Evolutionary conservation across 2,329 filamentous ascomycete species (phyloP).

Genomic region (Didymellaceae sp.): DNA sequence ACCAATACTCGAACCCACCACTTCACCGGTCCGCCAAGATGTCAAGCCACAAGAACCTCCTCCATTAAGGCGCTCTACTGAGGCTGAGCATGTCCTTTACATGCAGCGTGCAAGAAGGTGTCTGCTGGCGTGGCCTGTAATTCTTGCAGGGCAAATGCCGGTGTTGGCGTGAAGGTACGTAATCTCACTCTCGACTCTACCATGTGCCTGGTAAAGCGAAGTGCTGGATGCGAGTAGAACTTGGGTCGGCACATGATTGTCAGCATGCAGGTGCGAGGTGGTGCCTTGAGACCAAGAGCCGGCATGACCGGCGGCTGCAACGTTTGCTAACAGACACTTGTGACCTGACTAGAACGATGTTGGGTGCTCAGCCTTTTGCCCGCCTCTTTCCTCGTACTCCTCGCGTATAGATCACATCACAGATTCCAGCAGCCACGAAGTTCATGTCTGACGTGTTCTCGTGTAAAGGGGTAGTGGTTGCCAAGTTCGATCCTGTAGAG

Average conservation of each 20-base stretch:
- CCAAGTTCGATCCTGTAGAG: too few relatives aligned
- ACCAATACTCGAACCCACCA: not conserved
- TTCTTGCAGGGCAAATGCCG: too few relatives aligned
- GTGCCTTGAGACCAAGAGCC: not conserved
- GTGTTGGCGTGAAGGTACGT: not conserved
- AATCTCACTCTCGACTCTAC: not conserved
- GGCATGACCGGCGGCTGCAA: not conserved
- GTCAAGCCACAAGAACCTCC: not conserved
- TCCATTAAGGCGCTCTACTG: too few relatives aligned
- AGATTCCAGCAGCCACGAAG: too few relatives aligned
- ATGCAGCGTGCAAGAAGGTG: too few relatives aligned
- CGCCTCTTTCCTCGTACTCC: too few relatives aligned
- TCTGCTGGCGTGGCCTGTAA: too few relatives aligned
- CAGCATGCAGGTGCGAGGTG: not conserved
- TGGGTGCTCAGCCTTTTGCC: not conserved
- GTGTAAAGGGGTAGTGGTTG: too few relatives aligned
- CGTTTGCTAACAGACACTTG: not conserved
- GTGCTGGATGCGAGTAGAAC: too few relatives aligned
- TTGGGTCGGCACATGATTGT: not conserved
- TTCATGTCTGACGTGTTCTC: too few relatives aligned
- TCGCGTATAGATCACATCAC: too few relatives aligned
- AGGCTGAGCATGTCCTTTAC: not conserved
- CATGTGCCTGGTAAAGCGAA: not conserved
- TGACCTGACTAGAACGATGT: not conserved
- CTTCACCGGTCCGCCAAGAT: slow-evolving; percentile 1